These are phyloP conservation scores for Nephelium lappaceum DNA, from an alignment of 345 rosid species.

Conservation along the genomic window DNA sequence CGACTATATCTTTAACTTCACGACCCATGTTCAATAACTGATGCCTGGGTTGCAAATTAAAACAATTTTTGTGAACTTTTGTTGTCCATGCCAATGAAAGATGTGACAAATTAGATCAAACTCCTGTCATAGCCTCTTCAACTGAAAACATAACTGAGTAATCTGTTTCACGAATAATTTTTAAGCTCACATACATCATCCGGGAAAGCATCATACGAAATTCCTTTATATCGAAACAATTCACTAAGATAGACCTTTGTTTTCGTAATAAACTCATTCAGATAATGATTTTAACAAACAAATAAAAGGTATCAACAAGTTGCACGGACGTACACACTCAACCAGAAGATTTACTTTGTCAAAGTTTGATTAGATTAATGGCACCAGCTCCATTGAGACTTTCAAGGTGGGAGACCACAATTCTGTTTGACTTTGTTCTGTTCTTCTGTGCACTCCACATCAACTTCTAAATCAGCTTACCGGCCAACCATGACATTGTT, in stretches of 20 bases:
- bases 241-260: no score
- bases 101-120: no score
- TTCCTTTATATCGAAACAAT: no score
- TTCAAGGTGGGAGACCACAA: constrained; percentile 51
- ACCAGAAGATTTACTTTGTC: constrained; percentile 53
- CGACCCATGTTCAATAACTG: constrained; percentile 31
- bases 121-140: no score
- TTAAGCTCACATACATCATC: no score
- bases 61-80: no score
- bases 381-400: constrained; percentile 47
- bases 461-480: constrained; percentile 34
- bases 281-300: constrained; percentile 72
- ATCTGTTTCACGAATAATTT: no score
- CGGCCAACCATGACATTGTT: constrained; percentile 25
- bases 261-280: no score
- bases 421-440: constrained; percentile 34
- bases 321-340: constrained; percentile 47
- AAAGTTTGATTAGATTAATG: constrained; percentile 39
- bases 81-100: no score
- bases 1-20: no score
- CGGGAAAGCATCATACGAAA: no score
- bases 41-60: constrained; percentile 47
- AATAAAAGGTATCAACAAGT: constrained; percentile 38
- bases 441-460: constrained; percentile 27
- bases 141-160: no score